Evolutionary conservation across 2,329 filamentous ascomycete genomes (phyloP).

Genomic region (Bipolaris zeicola): DNA sequence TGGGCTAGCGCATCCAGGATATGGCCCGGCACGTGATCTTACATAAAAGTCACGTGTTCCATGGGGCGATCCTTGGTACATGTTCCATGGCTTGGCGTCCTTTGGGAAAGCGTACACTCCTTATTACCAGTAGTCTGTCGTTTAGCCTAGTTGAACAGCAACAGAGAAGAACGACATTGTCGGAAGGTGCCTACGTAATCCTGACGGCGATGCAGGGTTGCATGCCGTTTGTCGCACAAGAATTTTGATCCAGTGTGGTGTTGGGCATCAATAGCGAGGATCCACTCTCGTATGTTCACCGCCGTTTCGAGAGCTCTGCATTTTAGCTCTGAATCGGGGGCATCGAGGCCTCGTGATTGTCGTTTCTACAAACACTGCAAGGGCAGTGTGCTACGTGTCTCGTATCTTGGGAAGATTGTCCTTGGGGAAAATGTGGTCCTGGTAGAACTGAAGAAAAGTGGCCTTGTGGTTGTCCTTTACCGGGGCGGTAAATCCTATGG

Average conservation of each 20-base stretch:
- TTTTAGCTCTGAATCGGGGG: constrained; percentile 36
- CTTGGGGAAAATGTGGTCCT: constrained; percentile 6
- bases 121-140: constrained; percentile 21
- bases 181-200: constrained; percentile 28
- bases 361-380: constrained; percentile 37
- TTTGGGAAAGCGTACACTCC: constrained; percentile 7
- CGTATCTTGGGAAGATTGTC: constrained; percentile 13
- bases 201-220: constrained; percentile 23
- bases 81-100: constrained; percentile 1
- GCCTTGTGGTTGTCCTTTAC: constrained; percentile 27
- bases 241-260: constrained; percentile 25
- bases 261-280: constrained; percentile 27
- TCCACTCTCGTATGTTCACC: constrained; percentile 32
- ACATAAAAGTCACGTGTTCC: constrained; percentile 3
- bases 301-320: constrained; percentile 34
- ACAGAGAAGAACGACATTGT: constrained; percentile 37
- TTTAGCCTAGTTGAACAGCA: constrained; percentile 30
- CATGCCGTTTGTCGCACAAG: constrained; percentile 15
- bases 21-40: not conserved
- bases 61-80: not conserved
- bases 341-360: constrained; percentile 29
- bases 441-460: constrained; percentile 29
- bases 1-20: constrained; percentile 6
- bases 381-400: constrained; percentile 28
- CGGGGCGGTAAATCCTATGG: constrained; percentile 20